Evolutionary conservation across 148 eudicot species (phyloP).

Genomic region (Camellia japonica): DNA sequence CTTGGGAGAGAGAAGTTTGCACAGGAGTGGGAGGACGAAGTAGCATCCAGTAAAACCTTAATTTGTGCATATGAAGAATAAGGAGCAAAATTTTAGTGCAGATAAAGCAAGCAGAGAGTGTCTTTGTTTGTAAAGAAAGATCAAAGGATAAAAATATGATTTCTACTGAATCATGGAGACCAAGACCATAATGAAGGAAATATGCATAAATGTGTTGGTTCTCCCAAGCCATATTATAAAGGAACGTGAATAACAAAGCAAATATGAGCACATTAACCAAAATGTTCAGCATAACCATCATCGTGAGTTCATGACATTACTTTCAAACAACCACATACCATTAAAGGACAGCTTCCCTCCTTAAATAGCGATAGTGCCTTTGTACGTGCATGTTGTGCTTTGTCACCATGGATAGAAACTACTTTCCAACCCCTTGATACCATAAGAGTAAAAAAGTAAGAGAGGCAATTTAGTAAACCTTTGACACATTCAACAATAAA

Average conservation of each 20-base stretch:
- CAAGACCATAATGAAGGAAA: background rate
- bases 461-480: background rate
- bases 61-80: background rate
- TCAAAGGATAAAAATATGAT: background rate
- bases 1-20: background rate
- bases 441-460: conserved; percentile 9
- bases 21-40: background rate
- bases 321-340: conserved; percentile 47
- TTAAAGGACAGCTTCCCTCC: conserved; percentile 75
- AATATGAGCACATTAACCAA: background rate
- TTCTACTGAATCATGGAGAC: background rate
- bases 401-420: conserved; percentile 91
- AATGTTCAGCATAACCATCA: background rate
- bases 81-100: background rate
- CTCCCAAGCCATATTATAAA: background rate
- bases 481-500: background rate
- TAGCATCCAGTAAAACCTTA: background rate
- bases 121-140: background rate
- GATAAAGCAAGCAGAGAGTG: background rate
- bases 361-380: conserved; percentile 72
- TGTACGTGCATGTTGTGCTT: conserved; percentile 83
- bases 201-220: background rate
- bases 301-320: background rate
- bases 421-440: conserved; percentile 85
- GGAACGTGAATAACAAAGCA: background rate